Base-by-base conservation (phyloP, 495 filamentous ascomycete species). In the Tuber magnatum region DNA sequence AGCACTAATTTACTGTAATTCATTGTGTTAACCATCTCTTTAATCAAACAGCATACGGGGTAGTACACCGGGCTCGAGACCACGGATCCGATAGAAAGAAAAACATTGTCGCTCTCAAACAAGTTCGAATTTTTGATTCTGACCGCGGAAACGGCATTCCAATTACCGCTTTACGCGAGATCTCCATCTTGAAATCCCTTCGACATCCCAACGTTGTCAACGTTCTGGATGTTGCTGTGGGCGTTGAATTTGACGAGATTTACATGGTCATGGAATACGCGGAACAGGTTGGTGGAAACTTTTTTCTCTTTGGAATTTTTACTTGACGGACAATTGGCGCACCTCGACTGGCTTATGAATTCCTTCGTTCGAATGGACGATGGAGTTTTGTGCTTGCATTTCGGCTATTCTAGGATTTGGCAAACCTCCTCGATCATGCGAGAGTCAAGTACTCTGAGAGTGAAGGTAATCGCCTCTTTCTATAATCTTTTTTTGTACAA, bases 221-320 rank as follows among this genome's bases (percentile, higher is more conserved):
- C 61, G 84, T 86, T 32, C 74, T 85, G 9, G 84, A 86, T 74
- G 85, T 86, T 61, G 85, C 85, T 22, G 85, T 85, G 20, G 83
- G 82, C 40, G 74, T 76, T 43, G 79, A 81, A 68, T 79, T 86
- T 73, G 84, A 85, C 71, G 81, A 85, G 68, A 77, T 86, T 70
- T 86, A 84, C 76, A 86, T 86, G 85, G 85, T 86, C 70, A 86
- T 86, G 85, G 85, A 86, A 75, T 86, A 86, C 71, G 84, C 84
- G 72, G 85, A 86, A 80, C 85, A 86, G 85, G 85, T 86, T 84
- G 81, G 85, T 86, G 77, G 77, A 79, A 65, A 35, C 28, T 41
- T 69, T 79, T 80, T 72, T 70, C 72, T 65, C 56, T 72, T 75
- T 72, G 72, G 74, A 74, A 71, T 46, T 43, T 42, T 75, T 73